A percentile compares a stretch with the other conserved stretches of the same genome.
Evolutionary conservation across 2,329 filamentous ascomycete species (phyloP).

Genomic region (Sporothrix euskadiensis): DNA sequence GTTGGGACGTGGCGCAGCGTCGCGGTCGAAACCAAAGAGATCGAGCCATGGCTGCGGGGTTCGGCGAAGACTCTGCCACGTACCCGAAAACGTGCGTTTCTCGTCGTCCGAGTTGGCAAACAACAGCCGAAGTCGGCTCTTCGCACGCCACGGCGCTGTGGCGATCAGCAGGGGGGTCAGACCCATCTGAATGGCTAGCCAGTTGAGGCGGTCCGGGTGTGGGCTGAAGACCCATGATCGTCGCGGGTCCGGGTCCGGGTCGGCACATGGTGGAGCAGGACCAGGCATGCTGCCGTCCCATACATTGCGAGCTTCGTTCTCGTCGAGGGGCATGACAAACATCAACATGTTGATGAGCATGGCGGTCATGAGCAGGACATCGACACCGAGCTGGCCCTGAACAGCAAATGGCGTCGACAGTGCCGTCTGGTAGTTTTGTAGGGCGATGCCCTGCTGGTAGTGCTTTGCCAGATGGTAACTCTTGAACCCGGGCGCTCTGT

Average conservation of each 20-base stretch:
- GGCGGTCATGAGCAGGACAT: constrained; percentile 34
- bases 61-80: constrained; percentile 30
- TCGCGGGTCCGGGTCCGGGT: constrained; percentile 30
- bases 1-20: not conserved
- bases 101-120: constrained; percentile 33
- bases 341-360: constrained; percentile 35
- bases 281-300: constrained; percentile 18
- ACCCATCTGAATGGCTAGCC: constrained; percentile 33
- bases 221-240: constrained; percentile 35
- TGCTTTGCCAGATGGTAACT: constrained; percentile 32
- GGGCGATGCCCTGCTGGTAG: constrained; percentile 34
- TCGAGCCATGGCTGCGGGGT: constrained; percentile 33
- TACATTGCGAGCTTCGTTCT: constrained; percentile 21
- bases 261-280: constrained; percentile 14
- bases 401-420: constrained; percentile 30
- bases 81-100: constrained; percentile 30
- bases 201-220: constrained; percentile 32
- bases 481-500: constrained; percentile 29
- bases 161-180: constrained; percentile 32
- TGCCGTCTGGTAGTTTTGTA: constrained; percentile 31
- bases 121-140: constrained; percentile 29
- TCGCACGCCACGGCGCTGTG: constrained; percentile 30
- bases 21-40: constrained; percentile 31
- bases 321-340: constrained; percentile 33
- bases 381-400: constrained; percentile 32